phyloP scores from a whole-genome alignment of 768 basidiomycete species.

The Lactarius tabidus region DNA sequence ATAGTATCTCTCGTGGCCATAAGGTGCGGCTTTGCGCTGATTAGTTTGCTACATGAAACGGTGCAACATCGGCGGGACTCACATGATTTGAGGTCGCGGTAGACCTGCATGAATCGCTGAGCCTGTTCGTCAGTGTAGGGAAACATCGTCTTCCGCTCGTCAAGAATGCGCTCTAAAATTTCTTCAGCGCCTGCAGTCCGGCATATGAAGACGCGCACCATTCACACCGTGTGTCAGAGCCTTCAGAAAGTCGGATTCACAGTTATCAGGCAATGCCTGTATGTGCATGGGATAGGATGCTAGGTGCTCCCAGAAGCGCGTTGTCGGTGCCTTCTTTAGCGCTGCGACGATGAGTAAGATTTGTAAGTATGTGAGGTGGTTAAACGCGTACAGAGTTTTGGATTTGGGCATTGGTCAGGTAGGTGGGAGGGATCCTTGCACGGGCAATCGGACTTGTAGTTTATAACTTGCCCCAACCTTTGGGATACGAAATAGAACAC shows the following conservation, averaged over 20 bases:
- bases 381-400: constrained; percentile 3
- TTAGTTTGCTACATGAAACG: neutral
- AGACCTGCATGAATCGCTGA: constrained; percentile 15
- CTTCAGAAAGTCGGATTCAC: constrained; percentile 12
- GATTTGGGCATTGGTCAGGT: neutral
- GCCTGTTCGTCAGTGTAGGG: constrained; percentile 14
- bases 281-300: constrained; percentile 14
- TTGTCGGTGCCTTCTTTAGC: neutral
- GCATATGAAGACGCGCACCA: neutral
- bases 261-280: neutral
- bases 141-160: constrained; percentile 17
- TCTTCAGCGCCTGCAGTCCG: neutral
- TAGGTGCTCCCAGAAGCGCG: constrained; percentile 11
- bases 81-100: constrained; percentile 16
- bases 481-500: constrained; percentile 14
- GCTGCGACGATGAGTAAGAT: neutral
- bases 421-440: constrained; percentile 2
- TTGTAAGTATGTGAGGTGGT: too few relatives aligned
- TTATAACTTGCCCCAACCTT: constrained; percentile 4
- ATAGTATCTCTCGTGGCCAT: neutral
- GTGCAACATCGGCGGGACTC: neutral
- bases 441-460: constrained; percentile 7
- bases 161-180: constrained; percentile 8
- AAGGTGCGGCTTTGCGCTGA: neutral
- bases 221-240: constrained; percentile 14